Conservation (phyloP, 2,329 filamentous ascomycete genomes). For the Fusarium gaditjirri region DNA sequence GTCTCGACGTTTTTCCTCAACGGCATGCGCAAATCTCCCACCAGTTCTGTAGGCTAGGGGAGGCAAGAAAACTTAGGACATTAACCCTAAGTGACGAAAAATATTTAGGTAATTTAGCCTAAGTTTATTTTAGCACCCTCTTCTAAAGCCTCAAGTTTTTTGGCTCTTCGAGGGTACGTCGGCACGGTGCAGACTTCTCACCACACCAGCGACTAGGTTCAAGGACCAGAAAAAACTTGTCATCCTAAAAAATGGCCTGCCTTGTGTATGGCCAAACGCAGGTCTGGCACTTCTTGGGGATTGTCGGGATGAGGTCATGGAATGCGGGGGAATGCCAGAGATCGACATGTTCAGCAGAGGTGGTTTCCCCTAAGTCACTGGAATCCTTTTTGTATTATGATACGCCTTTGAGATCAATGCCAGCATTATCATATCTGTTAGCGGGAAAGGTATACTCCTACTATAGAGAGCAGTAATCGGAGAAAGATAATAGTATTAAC, state of each 20-base stretch:
- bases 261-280: constrained; percentile 38
- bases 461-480: not conserved
- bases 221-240: constrained; percentile 13
- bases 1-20: constrained; percentile 32
- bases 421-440: not conserved
- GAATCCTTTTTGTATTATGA: not conserved
- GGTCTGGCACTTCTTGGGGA: constrained; percentile 39
- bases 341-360: constrained; percentile 25
- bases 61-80: too few relatives aligned
- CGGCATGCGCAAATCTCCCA: constrained; percentile 26
- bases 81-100: too few relatives aligned
- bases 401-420: not conserved
- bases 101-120: too few relatives aligned
- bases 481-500: not conserved
- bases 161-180: not conserved
- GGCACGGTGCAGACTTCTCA: constrained; percentile 16
- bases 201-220: not conserved
- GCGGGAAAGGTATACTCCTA: not conserved
- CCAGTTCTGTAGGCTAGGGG: not conserved
- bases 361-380: constrained; percentile 7
- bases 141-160: too few relatives aligned
- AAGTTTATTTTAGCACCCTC: too few relatives aligned
- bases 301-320: constrained; percentile 49
- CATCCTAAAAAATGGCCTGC: constrained; percentile 9
- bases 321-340: constrained; percentile 48